Evolutionary conservation across 2,329 filamentous ascomycete genomes (phyloP), one percentile per base, ranked within the genome.

Genomic region (Curvularia hawaiiensis): DNA sequence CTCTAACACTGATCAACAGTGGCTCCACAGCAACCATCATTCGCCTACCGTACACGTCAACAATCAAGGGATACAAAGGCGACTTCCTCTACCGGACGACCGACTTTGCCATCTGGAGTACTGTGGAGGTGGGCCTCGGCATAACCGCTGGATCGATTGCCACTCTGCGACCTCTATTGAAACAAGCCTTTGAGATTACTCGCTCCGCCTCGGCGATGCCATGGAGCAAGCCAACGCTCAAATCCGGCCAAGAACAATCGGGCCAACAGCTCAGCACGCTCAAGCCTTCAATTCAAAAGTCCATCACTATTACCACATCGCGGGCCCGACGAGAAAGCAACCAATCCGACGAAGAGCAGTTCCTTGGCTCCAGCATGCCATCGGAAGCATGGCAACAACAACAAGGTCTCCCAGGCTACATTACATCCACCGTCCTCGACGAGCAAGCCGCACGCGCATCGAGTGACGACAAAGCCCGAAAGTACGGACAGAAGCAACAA

Each of bases 21-120:
- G 70, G 84, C 26, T 85, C 69, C 3, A 70, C 69, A 31, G 70
- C 69, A 48, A 68, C 70, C 11, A 65, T 73, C 30, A 68, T 71
- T 35, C 67, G 70, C 46, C 60, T 69, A 9, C 68, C 70, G 4
- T 73, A 72, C 50, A 68, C 70, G 16, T 59, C 49, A 3, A 60
- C 66, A 3, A 62, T 73, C 50, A 58, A 63, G 38, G 61, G 57
- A 14, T 69, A 69, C 54, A 67, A 69, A 41, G 65, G 65, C n/a
- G 69, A 73, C 41, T 73, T 73, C 45, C 70, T 73, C 44, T 70
- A 68, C 38, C 60, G 63, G 31, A 73, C 70, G 2, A 65, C 64
- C 18, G 66, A 73, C 50, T 72, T 73, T 31, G 69, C 70, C 24
- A 71, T 73, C 39, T 73, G 69, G 69, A 70, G 64, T 30, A 67